phyloP scores from a whole-genome alignment of 148 eudicot genomes.

The Gaultheria prostrata region DNA sequence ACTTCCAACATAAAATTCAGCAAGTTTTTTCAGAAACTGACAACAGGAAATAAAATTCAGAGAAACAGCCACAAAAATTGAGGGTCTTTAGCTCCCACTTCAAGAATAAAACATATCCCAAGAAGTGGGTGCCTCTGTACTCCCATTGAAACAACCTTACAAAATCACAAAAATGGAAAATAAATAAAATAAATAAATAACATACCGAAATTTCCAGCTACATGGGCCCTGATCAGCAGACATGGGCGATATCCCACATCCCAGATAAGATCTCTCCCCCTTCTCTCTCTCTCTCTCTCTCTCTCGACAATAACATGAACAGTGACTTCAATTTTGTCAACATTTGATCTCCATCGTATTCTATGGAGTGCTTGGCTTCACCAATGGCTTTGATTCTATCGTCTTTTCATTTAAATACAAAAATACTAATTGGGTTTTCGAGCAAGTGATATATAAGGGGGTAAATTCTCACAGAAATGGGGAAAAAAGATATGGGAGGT shows the following conservation, averaged over 20 bases:
- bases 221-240: slow-evolving; percentile 14
- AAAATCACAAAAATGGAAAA: slow-evolving; percentile 1
- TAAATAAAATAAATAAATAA: not conserved
- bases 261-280: slow-evolving; percentile 28
- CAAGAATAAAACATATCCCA: not conserved
- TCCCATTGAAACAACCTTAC: slow-evolving; percentile 18
- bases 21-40: not conserved
- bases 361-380: not conserved
- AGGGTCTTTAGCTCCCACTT: slow-evolving; percentile 8
- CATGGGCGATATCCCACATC: slow-evolving; percentile 18
- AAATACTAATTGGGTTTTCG: not conserved
- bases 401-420: not conserved
- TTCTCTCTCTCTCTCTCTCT: slow-evolving; percentile 15
- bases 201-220: not conserved
- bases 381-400: slow-evolving; percentile 28
- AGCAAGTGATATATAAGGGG: not conserved
- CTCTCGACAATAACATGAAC: slow-evolving; percentile 18
- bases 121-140: not conserved
- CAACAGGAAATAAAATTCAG: not conserved
- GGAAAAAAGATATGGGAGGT: too few relatives aligned
- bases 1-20: not conserved
- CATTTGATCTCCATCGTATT: not conserved
- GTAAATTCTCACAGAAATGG: too few relatives aligned
- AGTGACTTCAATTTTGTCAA: slow-evolving; percentile 9
- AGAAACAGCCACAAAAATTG: not conserved